These are phyloP conservation scores for Syncephalastrum contaminatum DNA, from an alignment of 371 early-diverging fungal species.

Conservation along the genomic window DNA sequence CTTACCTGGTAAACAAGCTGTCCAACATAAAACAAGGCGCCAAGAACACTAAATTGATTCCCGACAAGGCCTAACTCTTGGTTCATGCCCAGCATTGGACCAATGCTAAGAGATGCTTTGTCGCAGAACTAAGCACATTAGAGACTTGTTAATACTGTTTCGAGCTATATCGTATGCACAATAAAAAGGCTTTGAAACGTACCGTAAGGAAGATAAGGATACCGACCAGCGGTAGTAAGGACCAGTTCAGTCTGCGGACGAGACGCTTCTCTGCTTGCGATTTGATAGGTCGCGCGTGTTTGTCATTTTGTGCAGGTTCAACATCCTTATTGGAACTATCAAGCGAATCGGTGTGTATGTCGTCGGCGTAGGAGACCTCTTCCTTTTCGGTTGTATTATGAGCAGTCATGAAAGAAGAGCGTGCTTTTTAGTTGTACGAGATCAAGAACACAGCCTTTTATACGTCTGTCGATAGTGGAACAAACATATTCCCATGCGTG, in stretches of 20 bases:
- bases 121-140: conserved; percentile 30
- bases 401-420: too few species aligned
- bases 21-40: conserved; percentile 39
- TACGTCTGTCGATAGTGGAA: too few species aligned
- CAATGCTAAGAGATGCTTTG: conserved; percentile 36
- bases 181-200: background rate
- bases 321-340: too few species aligned
- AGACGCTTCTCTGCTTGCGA: conserved; percentile 26
- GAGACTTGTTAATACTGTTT: background rate
- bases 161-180: background rate
- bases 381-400: too few species aligned
- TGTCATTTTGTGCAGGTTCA: too few species aligned
- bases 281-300: too few species aligned
- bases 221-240: conserved; percentile 22
- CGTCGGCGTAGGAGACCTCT: too few species aligned
- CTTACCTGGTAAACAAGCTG: conserved; percentile 35
- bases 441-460: too few species aligned
- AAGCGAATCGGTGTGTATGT: too few species aligned
- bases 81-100: conserved; percentile 34
- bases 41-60: conserved; percentile 24
- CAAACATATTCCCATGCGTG: too few species aligned
- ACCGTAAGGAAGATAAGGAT: conserved; percentile 31
- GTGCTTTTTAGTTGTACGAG: too few species aligned
- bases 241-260: conserved; percentile 28
- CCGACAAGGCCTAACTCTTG: conserved; percentile 22